phyloP scores from a whole-genome alignment of 306 rosid genomes.

The Hippophae tibetana region DNA sequence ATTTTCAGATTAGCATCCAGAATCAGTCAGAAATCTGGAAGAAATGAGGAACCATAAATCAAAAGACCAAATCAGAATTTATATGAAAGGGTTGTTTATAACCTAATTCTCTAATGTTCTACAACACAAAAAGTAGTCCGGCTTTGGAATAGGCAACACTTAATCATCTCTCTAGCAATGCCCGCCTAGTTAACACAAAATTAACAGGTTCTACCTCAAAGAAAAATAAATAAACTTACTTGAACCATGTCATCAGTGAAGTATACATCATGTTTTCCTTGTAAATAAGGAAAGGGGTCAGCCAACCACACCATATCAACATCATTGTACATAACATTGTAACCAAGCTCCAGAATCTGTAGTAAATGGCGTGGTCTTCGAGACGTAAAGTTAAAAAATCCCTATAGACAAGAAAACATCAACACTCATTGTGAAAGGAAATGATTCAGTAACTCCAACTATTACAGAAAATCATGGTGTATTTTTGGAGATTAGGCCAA shows the following conservation, averaged over 20 bases:
- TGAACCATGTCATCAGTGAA: conserved; percentile 92
- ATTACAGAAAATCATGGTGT: no score
- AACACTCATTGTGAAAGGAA: conserved; percentile 5
- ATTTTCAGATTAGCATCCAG: no score
- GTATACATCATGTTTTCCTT: conserved; percentile 84
- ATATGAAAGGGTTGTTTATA: no score
- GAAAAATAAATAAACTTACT: conserved; percentile 38
- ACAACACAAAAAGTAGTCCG: no score
- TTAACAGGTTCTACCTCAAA: conserved; percentile 6
- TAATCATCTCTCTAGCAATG: not conserved
- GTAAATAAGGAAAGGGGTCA: conserved; percentile 76
- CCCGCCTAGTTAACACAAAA: conserved; percentile 1
- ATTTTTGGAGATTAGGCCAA: no score
- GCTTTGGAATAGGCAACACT: not conserved
- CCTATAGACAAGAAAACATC: conserved; percentile 35
- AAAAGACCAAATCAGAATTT: no score
- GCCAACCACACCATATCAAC: conserved; percentile 98
- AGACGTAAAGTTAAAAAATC: conserved; percentile 96
- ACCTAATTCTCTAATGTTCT: no score
- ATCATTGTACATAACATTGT: conserved; percentile 91
- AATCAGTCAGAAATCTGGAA: no score
- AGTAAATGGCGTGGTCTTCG: conserved; percentile 82
- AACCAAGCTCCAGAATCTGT: conserved; percentile 92
- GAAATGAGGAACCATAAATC: no score
- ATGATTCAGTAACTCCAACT: conserved; percentile 4